Conservation (phyloP, 176 grass and related monocot genomes). For the Bothriochloa decipiens region DNA sequence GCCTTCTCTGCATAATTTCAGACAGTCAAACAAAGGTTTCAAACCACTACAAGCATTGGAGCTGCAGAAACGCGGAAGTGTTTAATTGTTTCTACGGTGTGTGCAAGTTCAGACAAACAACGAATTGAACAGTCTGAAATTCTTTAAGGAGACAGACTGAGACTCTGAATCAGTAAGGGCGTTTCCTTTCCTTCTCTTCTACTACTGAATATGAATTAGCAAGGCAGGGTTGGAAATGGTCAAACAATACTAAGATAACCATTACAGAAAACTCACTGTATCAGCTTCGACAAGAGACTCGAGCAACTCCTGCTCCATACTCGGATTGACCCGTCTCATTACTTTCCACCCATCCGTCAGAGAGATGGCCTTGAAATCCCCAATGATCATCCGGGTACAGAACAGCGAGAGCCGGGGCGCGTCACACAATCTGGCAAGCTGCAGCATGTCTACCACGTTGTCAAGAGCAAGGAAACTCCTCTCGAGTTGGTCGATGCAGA, state of each 20-base stretch:
- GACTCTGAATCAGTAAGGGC: not conserved
- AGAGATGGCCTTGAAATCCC: conserved; percentile 59
- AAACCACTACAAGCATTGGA: not conserved
- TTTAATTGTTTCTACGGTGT: not conserved
- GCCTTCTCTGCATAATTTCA: conserved; percentile 55
- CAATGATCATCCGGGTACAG: conserved; percentile 67
- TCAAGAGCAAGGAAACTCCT: conserved; percentile 59
- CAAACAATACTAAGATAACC: not conserved
- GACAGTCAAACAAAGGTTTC: not conserved
- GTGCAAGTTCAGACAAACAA: conserved; percentile 6
- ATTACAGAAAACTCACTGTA: conserved; percentile 49
- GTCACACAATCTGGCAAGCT: conserved; percentile 75
- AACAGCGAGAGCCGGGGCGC: conserved; percentile 60
- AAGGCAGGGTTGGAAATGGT: not conserved
- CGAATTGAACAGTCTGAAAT: not conserved
- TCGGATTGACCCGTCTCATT: conserved; percentile 58
- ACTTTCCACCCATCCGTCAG: conserved; percentile 78
- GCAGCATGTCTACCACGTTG: conserved; percentile 78
- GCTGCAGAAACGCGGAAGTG: not conserved
- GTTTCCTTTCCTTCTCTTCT: not conserved
- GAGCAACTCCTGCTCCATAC: conserved; percentile 66
- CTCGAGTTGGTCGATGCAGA: conserved; percentile 63
- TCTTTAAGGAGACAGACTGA: not conserved
- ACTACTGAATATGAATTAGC: not conserved
- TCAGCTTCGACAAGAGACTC: conserved; percentile 62